Evolutionary conservation across 208 protist species (phyloP).

Genomic region (Acanthamoeba castellanii): DNA sequence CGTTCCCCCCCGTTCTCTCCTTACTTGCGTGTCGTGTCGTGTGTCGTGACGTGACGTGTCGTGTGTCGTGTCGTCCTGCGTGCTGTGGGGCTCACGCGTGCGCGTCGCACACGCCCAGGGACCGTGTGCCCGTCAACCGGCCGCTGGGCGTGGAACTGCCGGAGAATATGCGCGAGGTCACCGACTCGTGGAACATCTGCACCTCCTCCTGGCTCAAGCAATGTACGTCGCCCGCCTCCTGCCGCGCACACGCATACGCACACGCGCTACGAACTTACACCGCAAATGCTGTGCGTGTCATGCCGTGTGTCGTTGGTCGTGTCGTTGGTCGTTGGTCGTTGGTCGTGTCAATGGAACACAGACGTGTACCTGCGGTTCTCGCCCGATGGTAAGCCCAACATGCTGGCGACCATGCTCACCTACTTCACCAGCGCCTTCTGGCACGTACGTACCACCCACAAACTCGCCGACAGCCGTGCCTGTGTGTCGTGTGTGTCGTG

Average conservation of each 20-base stretch:
- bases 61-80: too few relatives aligned
- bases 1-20: neutral
- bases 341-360: neutral
- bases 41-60: too few relatives aligned
- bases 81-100: too few relatives aligned
- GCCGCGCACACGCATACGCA: neutral
- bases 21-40: too few relatives aligned
- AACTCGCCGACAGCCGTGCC: too few relatives aligned
- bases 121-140: constrained; percentile 74
- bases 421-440: constrained; percentile 79
- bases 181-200: constrained; percentile 81
- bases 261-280: neutral
- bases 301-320: neutral
- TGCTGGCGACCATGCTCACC: constrained; percentile 68
- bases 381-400: constrained; percentile 74
- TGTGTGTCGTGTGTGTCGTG: too few relatives aligned
- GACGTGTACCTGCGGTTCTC: constrained; percentile 26
- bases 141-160: constrained; percentile 75
- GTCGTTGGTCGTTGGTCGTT: neutral
- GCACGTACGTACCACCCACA: constrained; percentile 48
- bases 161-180: constrained; percentile 76
- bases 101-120: too few relatives aligned
- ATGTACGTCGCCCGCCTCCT: too few relatives aligned
- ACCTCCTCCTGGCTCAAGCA: constrained; percentile 80
- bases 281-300: too few relatives aligned